A percentile compares a stretch with the other conserved stretches of the same genome.
These are phyloP conservation scores for Casuarina cunninghamiana DNA, from an alignment of 306 rosid species.

Conservation along the genomic window DNA sequence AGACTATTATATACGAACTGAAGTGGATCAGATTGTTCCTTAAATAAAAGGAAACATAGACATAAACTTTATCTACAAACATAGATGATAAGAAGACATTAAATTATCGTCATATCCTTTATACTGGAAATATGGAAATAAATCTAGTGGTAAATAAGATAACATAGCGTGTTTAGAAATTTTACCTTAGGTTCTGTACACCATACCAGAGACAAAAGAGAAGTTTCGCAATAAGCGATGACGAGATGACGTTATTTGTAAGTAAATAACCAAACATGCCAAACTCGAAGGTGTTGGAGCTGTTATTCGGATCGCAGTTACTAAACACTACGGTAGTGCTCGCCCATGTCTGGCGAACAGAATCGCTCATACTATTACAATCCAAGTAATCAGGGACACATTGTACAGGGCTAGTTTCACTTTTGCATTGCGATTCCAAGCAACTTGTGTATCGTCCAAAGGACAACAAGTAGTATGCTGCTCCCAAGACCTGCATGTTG, in stretches of 20 bases:
- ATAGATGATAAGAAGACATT: neutral
- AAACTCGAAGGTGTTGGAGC: slow-evolving; percentile 41
- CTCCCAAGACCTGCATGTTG: slow-evolving; percentile 70
- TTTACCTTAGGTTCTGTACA: slow-evolving; percentile 89
- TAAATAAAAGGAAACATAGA: neutral
- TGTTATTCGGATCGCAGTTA: slow-evolving; percentile 63
- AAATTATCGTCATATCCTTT: neutral
- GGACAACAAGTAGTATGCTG: slow-evolving; percentile 86
- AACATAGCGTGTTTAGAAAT: slow-evolving; percentile 2
- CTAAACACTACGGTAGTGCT: slow-evolving; percentile 56
- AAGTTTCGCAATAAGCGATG: slow-evolving; percentile 61
- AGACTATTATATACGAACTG: neutral
- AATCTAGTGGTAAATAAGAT: neutral
- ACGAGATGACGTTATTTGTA: slow-evolving; percentile 52
- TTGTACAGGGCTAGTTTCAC: slow-evolving; percentile 46
- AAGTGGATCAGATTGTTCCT: neutral
- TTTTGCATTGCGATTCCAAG: slow-evolving; percentile 75
- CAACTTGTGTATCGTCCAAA: slow-evolving; percentile 73
- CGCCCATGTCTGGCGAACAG: slow-evolving; percentile 53
- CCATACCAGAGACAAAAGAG: slow-evolving; percentile 97
- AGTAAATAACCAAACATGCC: slow-evolving; percentile 68
- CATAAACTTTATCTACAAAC: neutral
- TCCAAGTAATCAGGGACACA: slow-evolving; percentile 63
- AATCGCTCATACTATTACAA: slow-evolving; percentile 46
- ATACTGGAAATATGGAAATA: neutral